phyloP scores from a whole-genome alignment of 75 land plant genomes.

The Larix kaempferi region DNA sequence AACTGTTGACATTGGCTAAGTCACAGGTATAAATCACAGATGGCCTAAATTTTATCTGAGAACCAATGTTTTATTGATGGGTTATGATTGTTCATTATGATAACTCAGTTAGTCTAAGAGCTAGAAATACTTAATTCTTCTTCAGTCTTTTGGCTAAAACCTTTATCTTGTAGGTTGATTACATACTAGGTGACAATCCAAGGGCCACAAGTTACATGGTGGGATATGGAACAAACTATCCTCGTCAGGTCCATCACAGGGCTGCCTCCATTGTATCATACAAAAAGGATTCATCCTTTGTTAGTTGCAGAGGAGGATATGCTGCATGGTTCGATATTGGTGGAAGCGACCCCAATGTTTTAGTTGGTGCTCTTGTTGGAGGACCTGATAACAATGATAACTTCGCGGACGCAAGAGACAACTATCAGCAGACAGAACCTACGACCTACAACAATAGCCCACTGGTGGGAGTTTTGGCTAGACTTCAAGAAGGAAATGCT shows the following conservation, averaged over 20 bases:
- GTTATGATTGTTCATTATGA: neutral
- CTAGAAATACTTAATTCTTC: conserved; percentile 29
- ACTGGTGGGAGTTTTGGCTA: conserved; percentile 73
- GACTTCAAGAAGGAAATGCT: conserved; percentile 26
- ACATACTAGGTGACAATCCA: conserved; percentile 93
- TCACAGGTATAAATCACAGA: conserved; percentile 39
- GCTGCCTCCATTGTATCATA: conserved; percentile 83
- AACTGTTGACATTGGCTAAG: conserved; percentile 27
- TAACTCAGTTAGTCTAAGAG: conserved; percentile 27
- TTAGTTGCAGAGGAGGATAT: conserved; percentile 79
- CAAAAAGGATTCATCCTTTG: conserved; percentile 54
- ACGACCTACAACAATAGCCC: conserved; percentile 95
- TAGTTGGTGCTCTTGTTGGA: conserved; percentile 87
- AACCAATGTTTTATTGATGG: too few species aligned
- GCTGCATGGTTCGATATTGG: conserved; percentile 57
- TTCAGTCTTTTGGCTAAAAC: conserved; percentile 30
- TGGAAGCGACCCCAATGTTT: conserved; percentile 74
- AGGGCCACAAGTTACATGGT: conserved; percentile 96
- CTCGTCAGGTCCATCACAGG: conserved; percentile 84
- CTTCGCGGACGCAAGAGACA: conserved; percentile 77
- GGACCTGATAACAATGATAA: conserved; percentile 94
- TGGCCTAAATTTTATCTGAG: neutral
- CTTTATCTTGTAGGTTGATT: conserved; percentile 67
- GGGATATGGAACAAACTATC: conserved; percentile 76
- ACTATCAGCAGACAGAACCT: conserved; percentile 94